A percentile compares a stretch with the other conserved stretches of the same genome.
Conservation (phyloP, 2,329 filamentous ascomycete species). For the Penicillium sp. region DNA sequence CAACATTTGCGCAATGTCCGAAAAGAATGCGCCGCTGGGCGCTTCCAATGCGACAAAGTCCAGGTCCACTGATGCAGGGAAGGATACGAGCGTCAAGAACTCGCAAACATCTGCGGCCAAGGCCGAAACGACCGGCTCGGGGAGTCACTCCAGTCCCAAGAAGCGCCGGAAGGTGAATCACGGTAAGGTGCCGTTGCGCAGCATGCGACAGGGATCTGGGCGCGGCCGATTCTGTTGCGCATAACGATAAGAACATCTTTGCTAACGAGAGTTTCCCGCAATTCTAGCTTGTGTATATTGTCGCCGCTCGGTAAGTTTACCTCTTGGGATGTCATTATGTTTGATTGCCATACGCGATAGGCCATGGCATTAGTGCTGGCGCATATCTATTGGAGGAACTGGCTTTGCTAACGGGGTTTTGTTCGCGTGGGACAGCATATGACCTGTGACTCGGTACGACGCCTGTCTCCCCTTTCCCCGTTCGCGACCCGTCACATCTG, state of each 20-base stretch:
- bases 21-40: slow-evolving; percentile 28
- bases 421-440: slow-evolving; percentile 67
- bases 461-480: slow-evolving; percentile 15
- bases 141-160: slow-evolving; percentile 61
- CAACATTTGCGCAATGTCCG: slow-evolving; percentile 30
- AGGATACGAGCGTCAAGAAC: slow-evolving; percentile 34
- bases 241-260: slow-evolving; percentile 20
- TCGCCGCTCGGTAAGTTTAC: slow-evolving; percentile 76
- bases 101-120: slow-evolving; percentile 33
- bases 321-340: slow-evolving; percentile 1
- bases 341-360: slow-evolving; percentile 23
- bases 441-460: slow-evolving; percentile 83
- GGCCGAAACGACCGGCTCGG: slow-evolving; percentile 34
- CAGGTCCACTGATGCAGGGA: slow-evolving; percentile 28
- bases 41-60: slow-evolving; percentile 21
- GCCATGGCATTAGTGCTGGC: neutral
- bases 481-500: slow-evolving; percentile 23
- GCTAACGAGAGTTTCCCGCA: slow-evolving; percentile 28
- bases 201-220: slow-evolving; percentile 29
- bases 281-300: slow-evolving; percentile 81
- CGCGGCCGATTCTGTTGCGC: slow-evolving; percentile 16
- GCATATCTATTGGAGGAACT: slow-evolving; percentile 18
- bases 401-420: slow-evolving; percentile 50
- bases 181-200: slow-evolving; percentile 57
- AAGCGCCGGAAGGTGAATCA: slow-evolving; percentile 89